phyloP scores from a whole-genome alignment of 1,139 yeast species.

The Sugiyamaella castrensis region DNA sequence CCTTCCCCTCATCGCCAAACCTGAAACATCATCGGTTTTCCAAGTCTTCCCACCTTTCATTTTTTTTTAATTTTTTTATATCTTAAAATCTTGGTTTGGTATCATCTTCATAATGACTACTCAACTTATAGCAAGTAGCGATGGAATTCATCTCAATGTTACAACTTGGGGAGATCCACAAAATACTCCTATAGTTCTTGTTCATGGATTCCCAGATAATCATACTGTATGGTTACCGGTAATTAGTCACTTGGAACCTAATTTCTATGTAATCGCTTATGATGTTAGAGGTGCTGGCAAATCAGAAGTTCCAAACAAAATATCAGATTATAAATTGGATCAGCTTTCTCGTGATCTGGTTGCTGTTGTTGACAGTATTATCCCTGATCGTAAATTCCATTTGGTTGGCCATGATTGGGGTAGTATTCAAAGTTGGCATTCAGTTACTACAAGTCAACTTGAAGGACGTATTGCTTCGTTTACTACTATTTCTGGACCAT shows the following conservation, averaged over 20 bases:
- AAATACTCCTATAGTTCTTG: constrained; percentile 6
- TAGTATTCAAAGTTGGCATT: constrained; percentile 7
- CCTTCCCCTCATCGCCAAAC: too few species aligned
- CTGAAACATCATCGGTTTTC: too few species aligned
- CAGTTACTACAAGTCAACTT: constrained; percentile 4
- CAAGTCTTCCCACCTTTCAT: too few species aligned
- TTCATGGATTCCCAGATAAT: constrained; percentile 9
- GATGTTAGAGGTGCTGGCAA: constrained; percentile 11
- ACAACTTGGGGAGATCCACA: constrained; percentile 4
- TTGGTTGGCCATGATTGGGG: constrained; percentile 12
- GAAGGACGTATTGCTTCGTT: constrained; percentile 6
- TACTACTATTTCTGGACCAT: constrained; percentile 8
- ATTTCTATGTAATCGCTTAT: constrained; percentile 10
- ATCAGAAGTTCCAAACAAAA: constrained; percentile 5
- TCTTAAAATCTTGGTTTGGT: too few species aligned
- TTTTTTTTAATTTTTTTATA: too few species aligned
- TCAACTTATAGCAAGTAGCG: constrained; percentile 3
- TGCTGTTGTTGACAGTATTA: constrained; percentile 3
- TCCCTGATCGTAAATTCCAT: constrained; percentile 8
- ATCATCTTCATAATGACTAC: constrained; percentile 1
- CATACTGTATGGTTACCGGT: constrained; percentile 11
- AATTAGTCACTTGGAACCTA: constrained; percentile 2
- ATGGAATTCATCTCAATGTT: constrained; percentile 5
- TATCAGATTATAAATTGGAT: constrained; percentile 4
- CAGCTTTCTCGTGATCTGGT: constrained; percentile 5